These are phyloP conservation scores for Ogataea degrootiae DNA, from an alignment of 805 yeast species.

Conservation along the genomic window DNA sequence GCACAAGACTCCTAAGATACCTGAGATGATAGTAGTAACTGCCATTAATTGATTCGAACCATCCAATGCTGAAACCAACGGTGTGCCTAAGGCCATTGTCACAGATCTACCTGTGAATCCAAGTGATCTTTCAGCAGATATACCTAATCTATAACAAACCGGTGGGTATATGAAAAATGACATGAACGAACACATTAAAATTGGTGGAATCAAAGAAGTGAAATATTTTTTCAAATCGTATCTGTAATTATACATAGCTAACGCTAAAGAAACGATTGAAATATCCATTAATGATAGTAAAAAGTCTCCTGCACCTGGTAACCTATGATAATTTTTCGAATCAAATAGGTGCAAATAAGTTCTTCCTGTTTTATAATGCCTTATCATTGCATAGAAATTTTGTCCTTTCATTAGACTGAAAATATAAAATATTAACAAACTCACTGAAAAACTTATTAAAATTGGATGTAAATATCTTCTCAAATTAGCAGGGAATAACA, in stretches of 20 bases:
- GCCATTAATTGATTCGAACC: slow-evolving; percentile 75
- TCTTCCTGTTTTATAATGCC: slow-evolving; percentile 63
- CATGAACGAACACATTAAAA: slow-evolving; percentile 48
- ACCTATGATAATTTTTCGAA: slow-evolving; percentile 28
- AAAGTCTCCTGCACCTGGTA: slow-evolving; percentile 84
- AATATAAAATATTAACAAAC: slow-evolving; percentile 59
- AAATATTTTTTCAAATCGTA: slow-evolving; percentile 57
- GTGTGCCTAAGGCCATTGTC: slow-evolving; percentile 76
- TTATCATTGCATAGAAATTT: slow-evolving; percentile 49
- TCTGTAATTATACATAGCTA: slow-evolving; percentile 75
- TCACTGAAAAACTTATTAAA: slow-evolving; percentile 56
- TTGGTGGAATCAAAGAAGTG: slow-evolving; percentile 54
- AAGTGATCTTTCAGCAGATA: slow-evolving; percentile 53
- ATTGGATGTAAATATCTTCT: slow-evolving; percentile 66
- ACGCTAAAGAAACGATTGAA: slow-evolving; percentile 67
- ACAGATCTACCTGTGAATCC: slow-evolving; percentile 79
- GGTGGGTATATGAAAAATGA: slow-evolving; percentile 70
- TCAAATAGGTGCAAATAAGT: slow-evolving; percentile 58
- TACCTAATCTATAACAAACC: slow-evolving; percentile 59
- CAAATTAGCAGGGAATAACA: slow-evolving; percentile 40
- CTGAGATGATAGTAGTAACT: slow-evolving; percentile 71
- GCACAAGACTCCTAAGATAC: slow-evolving; percentile 67
- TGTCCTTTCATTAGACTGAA: slow-evolving; percentile 47
- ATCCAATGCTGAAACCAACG: slow-evolving; percentile 58
- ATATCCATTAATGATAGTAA: slow-evolving; percentile 68